phyloP scores from a whole-genome alignment of 116 monocot species.

The Zostera marina region DNA sequence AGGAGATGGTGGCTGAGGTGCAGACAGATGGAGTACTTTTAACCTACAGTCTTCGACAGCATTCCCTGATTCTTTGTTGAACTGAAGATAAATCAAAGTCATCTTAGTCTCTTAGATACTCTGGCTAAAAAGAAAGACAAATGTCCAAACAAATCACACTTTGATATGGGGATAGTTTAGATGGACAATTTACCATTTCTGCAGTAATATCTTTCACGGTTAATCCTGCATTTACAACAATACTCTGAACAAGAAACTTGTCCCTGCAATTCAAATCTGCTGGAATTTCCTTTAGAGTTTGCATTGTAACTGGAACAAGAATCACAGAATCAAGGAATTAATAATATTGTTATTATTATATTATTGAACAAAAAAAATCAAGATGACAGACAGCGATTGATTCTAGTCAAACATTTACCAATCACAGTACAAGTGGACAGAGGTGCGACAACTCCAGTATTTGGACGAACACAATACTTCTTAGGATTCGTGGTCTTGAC shows the following conservation, averaged over 20 bases:
- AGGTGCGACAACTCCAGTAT: slow-evolving; percentile 59
- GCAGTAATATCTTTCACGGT: slow-evolving; percentile 33
- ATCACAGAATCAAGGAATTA: not conserved
- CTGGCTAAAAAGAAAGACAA: not conserved
- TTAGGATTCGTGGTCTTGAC: slow-evolving; percentile 88
- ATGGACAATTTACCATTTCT: slow-evolving; percentile 35
- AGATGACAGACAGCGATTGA: not conserved
- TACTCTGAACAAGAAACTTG: slow-evolving; percentile 69
- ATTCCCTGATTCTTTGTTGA: slow-evolving; percentile 53
- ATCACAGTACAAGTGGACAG: slow-evolving; percentile 50
- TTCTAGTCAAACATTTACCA: slow-evolving; percentile 13
- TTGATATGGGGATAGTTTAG: not conserved
- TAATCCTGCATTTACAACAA: slow-evolving; percentile 19
- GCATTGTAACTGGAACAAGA: slow-evolving; percentile 60
- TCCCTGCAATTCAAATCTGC: slow-evolving; percentile 73
- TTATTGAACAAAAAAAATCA: slow-evolving; percentile 1
- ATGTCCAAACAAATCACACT: not conserved
- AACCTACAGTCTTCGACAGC: slow-evolving; percentile 53
- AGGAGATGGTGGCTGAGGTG: slow-evolving; percentile 64
- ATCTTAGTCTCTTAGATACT: no score
- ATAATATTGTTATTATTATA: slow-evolving; percentile 1
- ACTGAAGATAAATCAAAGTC: slow-evolving; percentile 19
- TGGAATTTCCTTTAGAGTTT: slow-evolving; percentile 53
- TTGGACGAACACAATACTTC: slow-evolving; percentile 81
- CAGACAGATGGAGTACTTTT: slow-evolving; percentile 51